Evolutionary conservation across 805 yeast genomes (phyloP), one percentile per base, ranked within the genome.

Genomic region (Blastobotrys peoriensis): DNA sequence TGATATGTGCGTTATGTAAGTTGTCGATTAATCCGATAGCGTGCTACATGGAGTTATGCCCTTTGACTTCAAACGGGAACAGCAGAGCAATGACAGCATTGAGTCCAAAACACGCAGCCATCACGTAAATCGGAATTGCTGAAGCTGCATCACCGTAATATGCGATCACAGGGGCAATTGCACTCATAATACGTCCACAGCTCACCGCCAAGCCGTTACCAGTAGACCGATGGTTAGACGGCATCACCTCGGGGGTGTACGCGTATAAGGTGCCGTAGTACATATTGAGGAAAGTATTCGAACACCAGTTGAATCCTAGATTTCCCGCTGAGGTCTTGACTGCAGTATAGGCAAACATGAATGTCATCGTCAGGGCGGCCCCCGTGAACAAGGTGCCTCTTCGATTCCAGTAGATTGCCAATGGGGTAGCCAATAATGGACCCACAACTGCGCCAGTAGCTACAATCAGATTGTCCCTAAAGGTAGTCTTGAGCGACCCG

Each of bases 231-330:
- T 69, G 66, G 41, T 64, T 59, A 0, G 74, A 60, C 34, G 79
- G 79, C 59, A 79, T 71, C 21, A 76, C 73, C 54, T 79, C 83
- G 0, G 84, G 85, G 3, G 83, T 78, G 56, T 76, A 78, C 3
- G 83, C 84, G 53, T 78, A 79, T n/a, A 79, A 60, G 17, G 74
- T 72, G 3, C 78, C 81, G 56, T 75, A 78, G 55, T 74, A 75
- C 45, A 76, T 66, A 59, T 70, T 66, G 47, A 70, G 54, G 44
- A 67, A 66, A 56, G 71, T 60, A 47, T 73, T 76, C 10, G 81
- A 74, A 30, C 71, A 70, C 4, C 71, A 59, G 34, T 68, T 64
- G 40, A 70, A 67, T 4, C 68, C 73, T 35, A 79, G 79, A 55
- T 75, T 77, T 63, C 73, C 75, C 4, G 70, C 63, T 41, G 74